Evolutionary conservation across 129 eudicot species (phyloP), one percentile per base, ranked within the genome.

Genomic region (Tanacetum coccineum): DNA sequence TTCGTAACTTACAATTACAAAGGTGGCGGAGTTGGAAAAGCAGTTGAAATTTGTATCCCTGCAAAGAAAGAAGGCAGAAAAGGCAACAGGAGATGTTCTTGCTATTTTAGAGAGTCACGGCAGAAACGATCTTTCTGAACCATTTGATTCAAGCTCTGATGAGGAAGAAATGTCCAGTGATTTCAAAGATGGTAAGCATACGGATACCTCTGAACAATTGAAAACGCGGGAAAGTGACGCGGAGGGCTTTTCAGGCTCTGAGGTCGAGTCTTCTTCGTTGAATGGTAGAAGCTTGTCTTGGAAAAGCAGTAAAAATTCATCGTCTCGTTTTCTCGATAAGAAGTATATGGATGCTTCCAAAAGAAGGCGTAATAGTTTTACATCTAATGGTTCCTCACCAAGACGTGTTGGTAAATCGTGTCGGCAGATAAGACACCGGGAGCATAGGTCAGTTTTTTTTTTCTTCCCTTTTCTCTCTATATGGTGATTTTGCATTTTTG

Each of bases 1-100:
- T 55, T 78, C 42, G 13, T 71, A 61, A 60, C 59, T 22, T 64
- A 32, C 51, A 42, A 71, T 40, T 64, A 44, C 52, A 42, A 67
- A 85, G 91, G 98, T 93, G 60, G 6, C 71, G 55, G 96, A 88
- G 75, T 79, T 93, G 74, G 98, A 93, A 74, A 92, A 88, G 26
- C 89, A 93, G 81, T 86, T 93, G 15, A 84, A 88, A 78, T 67
- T 65, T 60, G 95, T 85, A 44, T 66, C 87, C 61, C 76, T 85
- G 53, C 96, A 87, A 80, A 86, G 98, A 77, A 82, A 78, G 80
- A 85, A 78, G 74, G 98, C 98, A 55, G 98, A 88, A 73, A 93
- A 83, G 77, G 96, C 96, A 71, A 80, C 98, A 40, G 81, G 73
- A 46, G 95, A 84, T 22, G 89, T 93, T 79, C 96, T 93, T 73